Evolutionary conservation across 345 rosid genomes (phyloP).

Genomic region (Sonneratia caseolaris): DNA sequence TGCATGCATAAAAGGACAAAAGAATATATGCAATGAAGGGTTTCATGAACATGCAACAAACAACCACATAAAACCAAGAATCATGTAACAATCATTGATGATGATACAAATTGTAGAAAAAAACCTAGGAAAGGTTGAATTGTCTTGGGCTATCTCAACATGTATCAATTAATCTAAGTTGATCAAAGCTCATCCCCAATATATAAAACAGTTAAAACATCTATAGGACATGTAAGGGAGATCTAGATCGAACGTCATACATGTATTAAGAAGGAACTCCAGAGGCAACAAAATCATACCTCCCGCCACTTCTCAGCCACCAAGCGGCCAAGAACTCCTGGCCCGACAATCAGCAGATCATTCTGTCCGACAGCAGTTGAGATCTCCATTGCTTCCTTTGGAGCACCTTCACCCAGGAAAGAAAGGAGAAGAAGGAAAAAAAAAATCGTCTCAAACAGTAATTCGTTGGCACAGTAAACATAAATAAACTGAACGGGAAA

Average conservation of each 20-base stretch:
- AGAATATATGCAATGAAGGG: neutral
- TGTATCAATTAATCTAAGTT: neutral
- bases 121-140: neutral
- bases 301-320: slow-evolving; percentile 81
- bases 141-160: too few relatives aligned
- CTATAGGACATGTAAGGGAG: neutral
- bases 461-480: neutral
- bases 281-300: slow-evolving; percentile 25
- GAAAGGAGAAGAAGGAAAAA: neutral
- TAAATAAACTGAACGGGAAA: neutral
- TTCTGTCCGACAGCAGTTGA: slow-evolving; percentile 42
- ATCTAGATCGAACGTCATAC: neutral
- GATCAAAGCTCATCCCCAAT: neutral
- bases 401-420: slow-evolving; percentile 26
- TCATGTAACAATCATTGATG: neutral
- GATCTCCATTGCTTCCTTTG: slow-evolving; percentile 35
- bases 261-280: neutral
- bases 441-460: neutral
- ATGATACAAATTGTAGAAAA: neutral
- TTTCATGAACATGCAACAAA: neutral
- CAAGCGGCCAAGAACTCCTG: slow-evolving; percentile 94
- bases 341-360: slow-evolving; percentile 84
- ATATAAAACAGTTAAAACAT: neutral
- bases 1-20: neutral
- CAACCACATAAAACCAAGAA: neutral